Conservation (phyloP, 2,329 filamentous ascomycete species). For the Microascus cirrosus region DNA sequence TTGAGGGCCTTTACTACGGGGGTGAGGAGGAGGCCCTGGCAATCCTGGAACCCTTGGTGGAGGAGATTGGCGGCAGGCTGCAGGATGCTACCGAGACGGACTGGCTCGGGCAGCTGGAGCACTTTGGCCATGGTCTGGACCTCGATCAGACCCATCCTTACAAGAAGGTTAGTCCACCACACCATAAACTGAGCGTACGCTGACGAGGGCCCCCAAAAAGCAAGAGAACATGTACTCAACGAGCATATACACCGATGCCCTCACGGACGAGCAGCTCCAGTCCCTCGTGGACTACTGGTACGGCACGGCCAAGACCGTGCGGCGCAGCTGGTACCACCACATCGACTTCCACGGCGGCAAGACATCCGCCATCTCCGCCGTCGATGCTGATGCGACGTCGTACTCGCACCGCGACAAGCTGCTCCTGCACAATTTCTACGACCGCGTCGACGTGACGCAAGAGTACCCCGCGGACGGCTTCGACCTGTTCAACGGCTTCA, state of each 20-base stretch:
- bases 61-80: slow-evolving; percentile 7
- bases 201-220: slow-evolving; percentile 7
- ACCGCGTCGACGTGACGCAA: slow-evolving; percentile 19
- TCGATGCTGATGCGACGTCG: slow-evolving; percentile 15
- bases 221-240: slow-evolving; percentile 17
- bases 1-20: slow-evolving; percentile 18
- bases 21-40: slow-evolving; percentile 7
- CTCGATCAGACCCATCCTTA: slow-evolving; percentile 16
- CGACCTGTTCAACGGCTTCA: slow-evolving; percentile 19
- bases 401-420: slow-evolving; percentile 31
- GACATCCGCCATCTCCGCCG: slow-evolving; percentile 22
- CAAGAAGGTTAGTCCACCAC: slow-evolving; percentile 10
- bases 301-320: slow-evolving; percentile 7
- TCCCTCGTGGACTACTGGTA: slow-evolving; percentile 12
- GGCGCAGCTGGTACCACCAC: slow-evolving; percentile 8
- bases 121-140: slow-evolving; percentile 9
- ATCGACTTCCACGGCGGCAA: slow-evolving; percentile 19
- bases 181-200: neutral
- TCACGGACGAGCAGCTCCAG: slow-evolving; percentile 12
- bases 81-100: slow-evolving; percentile 5
- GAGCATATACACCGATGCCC: slow-evolving; percentile 15
- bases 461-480: slow-evolving; percentile 21
- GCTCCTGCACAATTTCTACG: slow-evolving; percentile 38
- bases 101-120: slow-evolving; percentile 3
- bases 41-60: slow-evolving; percentile 11